These are phyloP conservation scores for Agarophyton chilense DNA, from an alignment of 23 red algal genomes.

Conservation along the genomic window DNA sequence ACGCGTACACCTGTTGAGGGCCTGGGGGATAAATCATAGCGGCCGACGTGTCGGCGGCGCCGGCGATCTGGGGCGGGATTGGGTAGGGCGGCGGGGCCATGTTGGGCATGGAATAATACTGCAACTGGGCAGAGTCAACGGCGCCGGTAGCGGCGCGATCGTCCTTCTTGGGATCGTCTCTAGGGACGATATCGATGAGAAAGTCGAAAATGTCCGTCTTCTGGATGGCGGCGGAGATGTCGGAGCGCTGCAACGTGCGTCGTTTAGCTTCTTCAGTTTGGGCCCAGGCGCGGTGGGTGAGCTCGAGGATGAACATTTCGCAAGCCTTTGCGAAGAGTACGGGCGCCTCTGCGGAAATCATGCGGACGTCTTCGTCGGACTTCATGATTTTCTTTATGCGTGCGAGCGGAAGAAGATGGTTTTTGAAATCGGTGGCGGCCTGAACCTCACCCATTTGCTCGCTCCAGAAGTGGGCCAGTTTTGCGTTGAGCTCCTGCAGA, in stretches of 20 bases:
- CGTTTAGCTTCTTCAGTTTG: constrained; percentile 96
- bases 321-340: constrained; percentile 98
- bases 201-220: constrained; percentile 99
- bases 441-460: constrained; percentile 86
- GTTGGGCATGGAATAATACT: constrained; percentile 49
- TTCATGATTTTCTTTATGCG: constrained; percentile 99
- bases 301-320: constrained; percentile 98
- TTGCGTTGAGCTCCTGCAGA: constrained; percentile 70
- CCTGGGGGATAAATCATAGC: constrained; percentile 58
- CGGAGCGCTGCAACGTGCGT: constrained; percentile 91
- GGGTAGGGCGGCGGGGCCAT: constrained; percentile 35
- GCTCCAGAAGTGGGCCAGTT: constrained; percentile 80
- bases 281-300: constrained; percentile 96
- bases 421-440: constrained; percentile 93
- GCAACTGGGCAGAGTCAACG: constrained; percentile 38
- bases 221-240: constrained; percentile 96
- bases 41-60: constrained; percentile 48
- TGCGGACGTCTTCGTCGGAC: constrained; percentile 99
- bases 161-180: constrained; percentile 91
- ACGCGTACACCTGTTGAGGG: constrained; percentile 31
- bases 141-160: constrained; percentile 37
- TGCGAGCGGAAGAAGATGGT: constrained; percentile 95
- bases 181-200: constrained; percentile 97
- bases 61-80: constrained; percentile 47
- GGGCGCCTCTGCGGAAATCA: constrained; percentile 98